Percentiles rank a stretch among this genome's conserved stretches.
Evolutionary conservation across 352 stramenopile species (phyloP).

Genomic region (Globisporangium paroecandrum): DNA sequence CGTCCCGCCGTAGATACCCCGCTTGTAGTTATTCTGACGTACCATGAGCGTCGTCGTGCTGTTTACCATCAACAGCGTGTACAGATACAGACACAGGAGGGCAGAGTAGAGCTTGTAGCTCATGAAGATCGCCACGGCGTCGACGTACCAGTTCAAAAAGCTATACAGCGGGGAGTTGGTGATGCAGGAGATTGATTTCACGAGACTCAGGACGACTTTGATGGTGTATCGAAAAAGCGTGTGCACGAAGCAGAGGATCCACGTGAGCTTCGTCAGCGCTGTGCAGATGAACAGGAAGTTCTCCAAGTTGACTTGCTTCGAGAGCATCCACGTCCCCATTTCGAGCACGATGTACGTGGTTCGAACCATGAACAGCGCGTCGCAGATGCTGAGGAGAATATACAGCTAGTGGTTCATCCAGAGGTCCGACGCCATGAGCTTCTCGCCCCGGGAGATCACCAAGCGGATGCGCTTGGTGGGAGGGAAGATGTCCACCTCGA

Average conservation of each 20-base stretch:
- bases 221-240: conserved; percentile 28
- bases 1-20: conserved; percentile 21
- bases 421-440: conserved; percentile 48
- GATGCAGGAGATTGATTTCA: conserved; percentile 29
- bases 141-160: conserved; percentile 11
- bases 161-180: conserved; percentile 31
- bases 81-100: conserved; percentile 21
- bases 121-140: conserved; percentile 14
- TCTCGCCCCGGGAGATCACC: conserved; percentile 32
- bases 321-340: conserved; percentile 53
- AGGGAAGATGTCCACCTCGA: conserved; percentile 31
- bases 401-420: conserved; percentile 74
- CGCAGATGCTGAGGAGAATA: conserved; percentile 48
- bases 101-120: conserved; percentile 38
- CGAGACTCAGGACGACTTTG: conserved; percentile 25
- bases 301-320: conserved; percentile 33
- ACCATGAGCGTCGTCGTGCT: conserved; percentile 26
- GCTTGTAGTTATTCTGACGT: conserved; percentile 8
- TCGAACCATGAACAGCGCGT: conserved; percentile 39
- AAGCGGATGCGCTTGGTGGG: conserved; percentile 28
- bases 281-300: conserved; percentile 53
- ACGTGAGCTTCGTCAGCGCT: conserved; percentile 42
- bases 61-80: conserved; percentile 17
- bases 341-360: conserved; percentile 42
- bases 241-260: conserved; percentile 51